phyloP scores from a whole-genome alignment of 2,329 filamentous ascomycete species.

The Phoma herbarum region DNA sequence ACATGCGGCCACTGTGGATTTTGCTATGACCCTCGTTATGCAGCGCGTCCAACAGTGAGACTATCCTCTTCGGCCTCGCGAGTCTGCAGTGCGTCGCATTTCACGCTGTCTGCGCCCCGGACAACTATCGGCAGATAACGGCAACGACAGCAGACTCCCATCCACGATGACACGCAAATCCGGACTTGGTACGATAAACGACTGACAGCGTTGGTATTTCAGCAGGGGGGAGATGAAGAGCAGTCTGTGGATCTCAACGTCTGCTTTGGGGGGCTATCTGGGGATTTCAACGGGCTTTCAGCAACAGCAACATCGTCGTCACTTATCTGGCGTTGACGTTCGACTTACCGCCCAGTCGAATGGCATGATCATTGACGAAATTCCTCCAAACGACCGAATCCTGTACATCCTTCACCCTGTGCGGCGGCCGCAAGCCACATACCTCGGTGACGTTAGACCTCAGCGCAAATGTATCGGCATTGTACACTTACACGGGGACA shows the following conservation, averaged over 20 bases:
- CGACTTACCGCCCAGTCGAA: neutral
- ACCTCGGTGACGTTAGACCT: constrained; percentile 32
- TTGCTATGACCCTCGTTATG: neutral
- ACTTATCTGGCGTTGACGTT: neutral
- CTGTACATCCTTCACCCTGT: constrained; percentile 13
- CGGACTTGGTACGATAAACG: neutral
- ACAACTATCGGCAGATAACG: neutral
- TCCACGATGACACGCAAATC: neutral
- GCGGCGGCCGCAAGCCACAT: constrained; percentile 47
- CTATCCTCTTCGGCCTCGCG: neutral
- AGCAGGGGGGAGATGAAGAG: neutral
- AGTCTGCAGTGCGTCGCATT: neutral
- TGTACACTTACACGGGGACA: constrained; percentile 46
- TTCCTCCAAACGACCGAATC: neutral
- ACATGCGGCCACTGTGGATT: neutral
- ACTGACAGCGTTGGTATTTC: neutral
- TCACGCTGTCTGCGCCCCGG: neutral
- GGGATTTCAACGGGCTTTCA: neutral
- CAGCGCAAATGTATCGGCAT: neutral
- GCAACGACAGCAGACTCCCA: neutral
- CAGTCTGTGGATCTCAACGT: neutral
- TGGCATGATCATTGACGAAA: neutral
- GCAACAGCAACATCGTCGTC: neutral
- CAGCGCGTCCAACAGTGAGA: neutral
- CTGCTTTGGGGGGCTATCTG: constrained; percentile 2